Percentiles rank a stretch among this genome's conserved stretches.
Conservation (phyloP, 306 rosid genomes). For the Styphnolobium japonicum region DNA sequence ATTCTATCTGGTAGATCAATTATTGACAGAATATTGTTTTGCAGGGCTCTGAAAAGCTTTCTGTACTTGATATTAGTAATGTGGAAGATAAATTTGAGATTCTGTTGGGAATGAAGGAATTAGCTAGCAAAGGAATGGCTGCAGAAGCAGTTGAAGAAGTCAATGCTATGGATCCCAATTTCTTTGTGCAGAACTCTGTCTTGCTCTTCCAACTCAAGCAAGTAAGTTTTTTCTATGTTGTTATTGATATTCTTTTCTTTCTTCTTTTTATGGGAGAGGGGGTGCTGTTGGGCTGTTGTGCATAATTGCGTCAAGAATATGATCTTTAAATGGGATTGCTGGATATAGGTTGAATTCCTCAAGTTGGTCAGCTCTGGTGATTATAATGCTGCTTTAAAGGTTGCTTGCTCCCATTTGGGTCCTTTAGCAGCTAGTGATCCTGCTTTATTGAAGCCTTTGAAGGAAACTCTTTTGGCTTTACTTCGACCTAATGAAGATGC, state of each 20-base stretch:
- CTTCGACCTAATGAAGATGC: constrained; percentile 76
- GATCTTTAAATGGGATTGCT: constrained; percentile 22
- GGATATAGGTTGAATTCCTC: constrained; percentile 88
- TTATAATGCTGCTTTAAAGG: constrained; percentile 74
- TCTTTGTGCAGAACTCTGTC: constrained; percentile 73
- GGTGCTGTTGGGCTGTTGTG: not conserved
- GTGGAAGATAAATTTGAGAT: constrained; percentile 77
- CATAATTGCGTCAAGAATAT: not conserved
- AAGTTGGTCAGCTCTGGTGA: constrained; percentile 88
- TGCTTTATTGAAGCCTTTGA: constrained; percentile 74
- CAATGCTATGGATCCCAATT: constrained; percentile 64
- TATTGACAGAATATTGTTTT: constrained; percentile 28
- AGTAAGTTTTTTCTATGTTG: constrained; percentile 42
- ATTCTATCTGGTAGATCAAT: constrained; percentile 7
- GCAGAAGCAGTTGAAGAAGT: constrained; percentile 89
- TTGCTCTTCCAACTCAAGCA: constrained; percentile 94
- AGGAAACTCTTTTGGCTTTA: constrained; percentile 90
- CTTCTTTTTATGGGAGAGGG: not conserved
- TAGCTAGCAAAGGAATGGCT: constrained; percentile 90
- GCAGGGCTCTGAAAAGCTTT: constrained; percentile 65
- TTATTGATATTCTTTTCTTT: not conserved
- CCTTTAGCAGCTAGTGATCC: constrained; percentile 86
- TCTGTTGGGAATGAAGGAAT: constrained; percentile 82
- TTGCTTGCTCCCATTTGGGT: constrained; percentile 91
- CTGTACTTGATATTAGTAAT: constrained; percentile 39